Evolutionary conservation across 202 grass and related monocot genomes (phyloP), one percentile per base, ranked within the genome.

Genomic region (Saccharum hybrid): DNA sequence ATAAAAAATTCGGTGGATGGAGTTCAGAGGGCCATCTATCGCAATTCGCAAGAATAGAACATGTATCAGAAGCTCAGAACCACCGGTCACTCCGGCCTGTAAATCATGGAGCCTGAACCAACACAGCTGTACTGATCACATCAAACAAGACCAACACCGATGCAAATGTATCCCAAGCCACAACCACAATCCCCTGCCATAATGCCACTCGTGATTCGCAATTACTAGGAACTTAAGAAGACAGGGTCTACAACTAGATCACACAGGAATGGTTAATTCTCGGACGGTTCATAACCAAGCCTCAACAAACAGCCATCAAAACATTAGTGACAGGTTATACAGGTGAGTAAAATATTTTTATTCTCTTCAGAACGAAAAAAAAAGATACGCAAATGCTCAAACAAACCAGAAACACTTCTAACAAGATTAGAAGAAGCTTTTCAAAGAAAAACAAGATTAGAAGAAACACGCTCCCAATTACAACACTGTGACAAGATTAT

Each of bases 401-500:
- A 37, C 43, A 75, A 66, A 66, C 12, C 10, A 82, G 22, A 18
- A 62, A 85, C 36, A 87, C 11, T 42, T 86, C 36, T 18, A 41
- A 84, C 76, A 84, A 49, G 71, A 30, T 63, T 63, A 22, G 13
- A 30, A 70, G 40, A 62, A 82, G 31, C 31, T 33, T 33, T 33
- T 33, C 31, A 33, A 33, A 33, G 31, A 33, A 33, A 33, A 41
- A 84, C 76, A 84, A 49, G 65, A 28, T 63, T 63, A 21, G 18
- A 30, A 69, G 40, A 62, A 82, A 81, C 10, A 10, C 64, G 36
- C 78, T 31, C 85, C 64, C 2, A 54, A 57, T 67, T 72, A 81
- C 81, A 87, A 13, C 76, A 72, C 75, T 71, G 64, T 66, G 15
- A 72, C 81, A 84, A 37, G 63, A 83, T 90, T 76, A 86, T 63